Evolutionary conservation across 2,329 filamentous ascomycete species (phyloP).

Genomic region (Sclerotinia minor): DNA sequence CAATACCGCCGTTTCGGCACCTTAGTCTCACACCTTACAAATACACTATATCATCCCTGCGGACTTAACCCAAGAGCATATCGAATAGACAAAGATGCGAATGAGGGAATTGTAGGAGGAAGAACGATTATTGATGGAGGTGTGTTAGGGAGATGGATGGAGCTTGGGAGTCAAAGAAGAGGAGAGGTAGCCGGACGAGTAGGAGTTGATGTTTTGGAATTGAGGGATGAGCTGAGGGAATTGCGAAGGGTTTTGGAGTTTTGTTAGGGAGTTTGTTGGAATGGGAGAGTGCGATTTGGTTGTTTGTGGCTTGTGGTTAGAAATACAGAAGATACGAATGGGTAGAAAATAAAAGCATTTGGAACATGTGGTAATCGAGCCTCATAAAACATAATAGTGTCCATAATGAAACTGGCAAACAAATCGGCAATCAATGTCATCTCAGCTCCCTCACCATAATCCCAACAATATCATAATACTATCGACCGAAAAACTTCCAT

Average conservation of each 20-base stretch:
- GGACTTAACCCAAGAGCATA: conserved; percentile 84
- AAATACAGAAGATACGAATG: neutral
- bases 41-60: conserved; percentile 71
- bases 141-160: conserved; percentile 72
- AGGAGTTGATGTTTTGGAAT: conserved; percentile 65
- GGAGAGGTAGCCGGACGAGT: conserved; percentile 73
- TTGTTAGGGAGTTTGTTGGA: neutral
- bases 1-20: conserved; percentile 82
- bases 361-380: too few relatives aligned
- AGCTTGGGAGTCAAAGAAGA: conserved; percentile 69
- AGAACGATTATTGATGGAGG: conserved; percentile 67
- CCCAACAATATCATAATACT: neutral
- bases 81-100: conserved; percentile 60
- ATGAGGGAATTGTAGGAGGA: conserved; percentile 45
- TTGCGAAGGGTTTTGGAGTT: conserved; percentile 47
- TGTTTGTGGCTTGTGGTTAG: neutral
- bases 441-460: neutral
- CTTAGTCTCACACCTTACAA: conserved; percentile 76
- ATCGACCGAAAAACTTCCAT: neutral
- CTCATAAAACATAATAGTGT: neutral
- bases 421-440: neutral
- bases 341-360: neutral
- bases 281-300: neutral
- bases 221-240: conserved; percentile 68
- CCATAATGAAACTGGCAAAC: neutral